Evolutionary conservation across 2,329 filamentous ascomycete species (phyloP), one percentile per base, ranked within the genome.

Genomic region (Ophiostoma triangulosporum): DNA sequence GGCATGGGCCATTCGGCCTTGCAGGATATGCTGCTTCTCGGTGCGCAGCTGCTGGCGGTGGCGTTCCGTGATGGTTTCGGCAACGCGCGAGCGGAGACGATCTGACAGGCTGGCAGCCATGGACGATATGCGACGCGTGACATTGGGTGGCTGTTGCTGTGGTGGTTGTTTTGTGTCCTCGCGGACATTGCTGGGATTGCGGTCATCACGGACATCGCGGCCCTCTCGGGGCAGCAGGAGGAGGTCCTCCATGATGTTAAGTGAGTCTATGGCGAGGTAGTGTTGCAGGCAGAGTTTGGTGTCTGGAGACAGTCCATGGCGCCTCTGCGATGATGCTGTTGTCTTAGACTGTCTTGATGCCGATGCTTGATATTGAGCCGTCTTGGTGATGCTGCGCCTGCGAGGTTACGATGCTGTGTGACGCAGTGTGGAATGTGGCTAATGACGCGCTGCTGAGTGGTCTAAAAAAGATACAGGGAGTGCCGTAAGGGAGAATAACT

Each of bases 1-100:
- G 57, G 88, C 86, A 81, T 56, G 53, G 15, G 50, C 54, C 57
- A 61, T 59, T 17, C 57, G 56, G 22, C 48, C 49, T 22, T 57
- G 43, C 2, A 59, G 43, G 3, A 54, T 36, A 24, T 57, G 54
- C 40, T 50, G 56, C 45, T 51, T 56, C 45, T 58, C 53, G 17
- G 54, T 17, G 22, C 54, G 35, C 22, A 36, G 26, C 31, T 43
- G 57, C 4, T 26, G 32, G 26, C 36, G 22, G 12, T 55, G 52
- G 11, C 57, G 48, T 14, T 56, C 50, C 12, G 49, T 43, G 12
- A 48, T 24, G 3, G 53, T 29, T 15, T 24, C 49, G n/a, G 11
- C 35, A 6, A 48, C 17, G 6, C 51, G 35, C 2, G 49, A 26
- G 22, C 36, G 45, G 15, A 58, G 8, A 4, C 33, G 33, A 3